A percentile compares a stretch with the other conserved stretches of the same genome.
Evolutionary conservation across 1,284 basidiomycete species (phyloP).

Genomic region (Sporisorium iseilematis-ciliati): DNA sequence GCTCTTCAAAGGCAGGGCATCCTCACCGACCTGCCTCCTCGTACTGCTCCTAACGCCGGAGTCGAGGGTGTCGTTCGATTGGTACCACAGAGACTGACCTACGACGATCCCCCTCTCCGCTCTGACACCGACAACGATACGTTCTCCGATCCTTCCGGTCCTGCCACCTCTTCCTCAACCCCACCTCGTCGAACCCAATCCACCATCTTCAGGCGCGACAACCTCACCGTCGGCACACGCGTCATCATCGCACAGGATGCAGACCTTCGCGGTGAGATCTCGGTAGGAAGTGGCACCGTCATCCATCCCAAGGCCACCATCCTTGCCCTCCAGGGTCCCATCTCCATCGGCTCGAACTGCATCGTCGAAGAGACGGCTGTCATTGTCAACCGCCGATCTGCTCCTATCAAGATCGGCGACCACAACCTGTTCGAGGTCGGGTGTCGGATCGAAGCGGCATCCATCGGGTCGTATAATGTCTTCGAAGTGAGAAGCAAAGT

Average conservation of each 20-base stretch:
- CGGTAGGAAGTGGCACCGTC: slow-evolving; percentile 74
- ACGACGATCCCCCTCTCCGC: slow-evolving; percentile 11
- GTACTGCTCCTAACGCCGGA: not conserved
- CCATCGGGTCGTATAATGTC: slow-evolving; percentile 85
- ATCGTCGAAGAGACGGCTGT: slow-evolving; percentile 91
- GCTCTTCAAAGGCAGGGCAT: slow-evolving; percentile 38
- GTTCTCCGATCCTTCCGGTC: not conserved
- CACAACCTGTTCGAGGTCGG: slow-evolving; percentile 93
- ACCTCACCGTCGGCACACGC: slow-evolving; percentile 53
- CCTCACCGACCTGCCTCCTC: slow-evolving; percentile 26
- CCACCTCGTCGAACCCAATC: slow-evolving; percentile 10
- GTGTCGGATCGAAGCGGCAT: slow-evolving; percentile 86
- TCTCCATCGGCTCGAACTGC: slow-evolving; percentile 86
- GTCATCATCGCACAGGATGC: slow-evolving; percentile 58
- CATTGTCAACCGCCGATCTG: slow-evolving; percentile 79
- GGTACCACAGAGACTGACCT: slow-evolving; percentile 9
- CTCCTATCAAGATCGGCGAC: slow-evolving; percentile 87
- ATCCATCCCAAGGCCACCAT: slow-evolving; percentile 95
- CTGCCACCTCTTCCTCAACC: not conserved
- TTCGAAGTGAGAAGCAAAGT: slow-evolving; percentile 83
- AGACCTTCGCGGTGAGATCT: slow-evolving; percentile 60
- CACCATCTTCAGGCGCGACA: slow-evolving; percentile 44
- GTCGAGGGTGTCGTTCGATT: slow-evolving; percentile 10
- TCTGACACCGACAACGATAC: not conserved
- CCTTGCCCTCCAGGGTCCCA: slow-evolving; percentile 85